phyloP scores from a whole-genome alignment of 2,329 filamentous ascomycete species.

The Phyllosticta citrichinensis region DNA sequence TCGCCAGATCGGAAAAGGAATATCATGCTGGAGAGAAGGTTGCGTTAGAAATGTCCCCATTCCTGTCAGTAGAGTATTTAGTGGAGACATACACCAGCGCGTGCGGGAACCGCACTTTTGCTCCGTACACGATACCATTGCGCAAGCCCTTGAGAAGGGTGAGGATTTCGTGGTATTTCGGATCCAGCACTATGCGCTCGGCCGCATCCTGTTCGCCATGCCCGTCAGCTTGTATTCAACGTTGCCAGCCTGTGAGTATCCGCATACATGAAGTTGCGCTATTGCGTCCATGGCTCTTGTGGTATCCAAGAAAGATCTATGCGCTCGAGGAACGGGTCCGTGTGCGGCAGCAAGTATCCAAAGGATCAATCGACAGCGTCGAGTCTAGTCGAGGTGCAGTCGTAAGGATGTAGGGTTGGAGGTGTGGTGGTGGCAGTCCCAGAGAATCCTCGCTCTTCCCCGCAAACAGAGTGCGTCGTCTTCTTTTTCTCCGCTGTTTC shows the following conservation, averaged over 20 bases:
- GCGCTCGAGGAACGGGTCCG: neutral
- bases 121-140: constrained; percentile 94
- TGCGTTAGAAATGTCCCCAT: neutral
- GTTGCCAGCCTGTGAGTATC: neutral
- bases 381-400: neutral
- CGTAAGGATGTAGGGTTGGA: neutral
- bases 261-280: neutral
- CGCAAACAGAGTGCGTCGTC: neutral
- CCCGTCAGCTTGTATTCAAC: constrained; percentile 1
- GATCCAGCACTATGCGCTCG: constrained; percentile 71
- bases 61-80: neutral
- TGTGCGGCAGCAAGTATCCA: neutral
- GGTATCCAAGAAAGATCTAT: neutral
- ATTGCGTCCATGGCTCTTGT: neutral
- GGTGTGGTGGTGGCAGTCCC: neutral
- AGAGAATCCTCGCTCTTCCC: neutral
- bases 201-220: neutral
- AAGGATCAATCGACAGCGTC: neutral
- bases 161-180: constrained; percentile 73
- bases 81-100: constrained; percentile 60
- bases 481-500: neutral
- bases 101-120: constrained; percentile 96
- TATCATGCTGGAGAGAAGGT: constrained; percentile 61
- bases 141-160: constrained; percentile 84
- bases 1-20: constrained; percentile 90